phyloP scores from a whole-genome alignment of 768 basidiomycete species.

The Pisolithus sp. region DNA sequence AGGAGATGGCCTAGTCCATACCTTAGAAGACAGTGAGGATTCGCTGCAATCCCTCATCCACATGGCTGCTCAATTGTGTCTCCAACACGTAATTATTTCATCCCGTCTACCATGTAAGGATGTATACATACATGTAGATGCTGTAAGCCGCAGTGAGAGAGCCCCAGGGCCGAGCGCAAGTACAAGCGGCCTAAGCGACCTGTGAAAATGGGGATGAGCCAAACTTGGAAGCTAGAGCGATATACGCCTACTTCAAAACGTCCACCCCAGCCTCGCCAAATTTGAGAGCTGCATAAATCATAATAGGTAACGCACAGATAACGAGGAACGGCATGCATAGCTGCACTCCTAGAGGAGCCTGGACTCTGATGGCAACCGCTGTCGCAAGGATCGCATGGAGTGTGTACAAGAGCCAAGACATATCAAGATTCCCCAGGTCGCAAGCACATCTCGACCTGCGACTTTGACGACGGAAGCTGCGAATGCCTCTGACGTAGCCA shows the following conservation, averaged over 20 bases:
- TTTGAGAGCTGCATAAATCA: slow-evolving; percentile 90
- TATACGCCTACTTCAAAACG: slow-evolving; percentile 72
- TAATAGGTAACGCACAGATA: slow-evolving; percentile 68
- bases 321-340: slow-evolving; percentile 76
- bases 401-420: slow-evolving; percentile 82
- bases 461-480: slow-evolving; percentile 94
- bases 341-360: slow-evolving; percentile 54
- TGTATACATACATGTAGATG: background rate
- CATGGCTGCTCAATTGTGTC: background rate
- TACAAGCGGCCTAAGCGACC: slow-evolving; percentile 87
- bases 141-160: slow-evolving; percentile 20
- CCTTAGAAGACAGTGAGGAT: too few relatives aligned
- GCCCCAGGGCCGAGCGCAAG: slow-evolving; percentile 87
- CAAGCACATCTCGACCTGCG: slow-evolving; percentile 89
- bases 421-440: slow-evolving; percentile 95
- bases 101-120: background rate
- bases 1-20: too few relatives aligned
- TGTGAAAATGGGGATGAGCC: slow-evolving; percentile 24
- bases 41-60: background rate
- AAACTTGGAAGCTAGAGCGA: slow-evolving; percentile 2
- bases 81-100: background rate
- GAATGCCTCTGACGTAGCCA: slow-evolving; percentile 68
- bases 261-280: slow-evolving; percentile 99
- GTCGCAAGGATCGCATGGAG: slow-evolving; percentile 83
- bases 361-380: slow-evolving; percentile 59